Base-by-base conservation (phyloP, 2,329 filamentous ascomycete genomes). In the Oidium heveae region DNA sequence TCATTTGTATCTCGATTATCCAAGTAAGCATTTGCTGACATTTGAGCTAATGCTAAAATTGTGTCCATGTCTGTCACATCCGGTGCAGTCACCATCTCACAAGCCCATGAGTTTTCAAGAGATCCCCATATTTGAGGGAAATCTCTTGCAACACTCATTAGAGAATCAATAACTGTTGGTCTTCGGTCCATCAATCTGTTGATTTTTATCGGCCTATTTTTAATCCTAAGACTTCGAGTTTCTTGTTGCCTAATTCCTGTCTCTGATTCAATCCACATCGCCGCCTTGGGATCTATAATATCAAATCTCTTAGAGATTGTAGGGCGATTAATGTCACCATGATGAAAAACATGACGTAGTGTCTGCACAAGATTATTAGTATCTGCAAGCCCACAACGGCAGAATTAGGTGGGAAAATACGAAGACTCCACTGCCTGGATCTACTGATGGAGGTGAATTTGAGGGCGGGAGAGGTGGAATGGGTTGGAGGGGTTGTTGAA, bases 11-110 rank as follows among this genome's bases (percentile, higher is more conserved):
- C 73, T 4, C 84, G 80, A 53, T 77, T 75, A 56, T 83, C 72
- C 13, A 93, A 83, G 64, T 98, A 98, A 36, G 91, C 87, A 64
- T 96, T 80, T 52, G 86, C 79, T 0, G 88, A 82, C 79, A 96
- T 94, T 61, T 82, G 79, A 0, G 91, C 89, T 63, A 96, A 76
- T 51, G 75, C 86, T 59, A 96, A 65, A 13, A 98, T 74, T 0
- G 86, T 94, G 57, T 82, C 75, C 67, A 86, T 91, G 66, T 95
- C 84, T 4, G 83, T 85, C 49, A 94, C 70, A 66, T 96, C 82
- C 1, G 91, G 91, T 0, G 80, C 84, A 0, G 77, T 65, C 0
- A 95, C 71, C 50, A 86, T 76, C 60, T 96, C 89, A 59, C 84
- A 52, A 36, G 61, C 82, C 91, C 91, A 98, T 53, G 82, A 84